Base-by-base conservation (phyloP, 2,329 filamentous ascomycete species). In the Cordyceps militaris region DNA sequence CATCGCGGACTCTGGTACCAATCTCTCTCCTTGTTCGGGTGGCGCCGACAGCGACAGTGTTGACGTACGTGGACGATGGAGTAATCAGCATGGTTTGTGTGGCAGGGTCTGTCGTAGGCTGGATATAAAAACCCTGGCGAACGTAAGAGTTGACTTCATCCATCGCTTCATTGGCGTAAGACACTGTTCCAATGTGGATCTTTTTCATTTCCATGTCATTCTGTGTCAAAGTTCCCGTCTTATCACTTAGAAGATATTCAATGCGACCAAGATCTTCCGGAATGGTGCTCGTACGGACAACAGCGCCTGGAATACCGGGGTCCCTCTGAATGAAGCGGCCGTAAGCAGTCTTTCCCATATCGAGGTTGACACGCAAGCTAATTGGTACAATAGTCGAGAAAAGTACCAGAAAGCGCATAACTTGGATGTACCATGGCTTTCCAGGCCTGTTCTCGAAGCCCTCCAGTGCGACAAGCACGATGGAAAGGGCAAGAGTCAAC, bases 371-470 rank as follows among this genome's bases (percentile, higher is more conserved):
- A 52, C 94, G 88, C 64, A 99, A 78, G 73, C 91, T 96, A 71
- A 99, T 97, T 1, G 94, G 94, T 26, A 99, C 95, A 66, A 99
- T 99, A 0, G 93, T 97, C n/a, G 93, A 97, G 76, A 99, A 99
- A 1, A 99, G 79, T 60, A 99, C 95, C 62, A 99, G 76, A 69
- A 97, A 99, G n/a, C 93, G 87, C 85, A 96, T 94, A 66, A 97
- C 96, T 63, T 95, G 93, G 63, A 97, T 85, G 71, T 97, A 99
- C 94, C 94, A 99, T 24, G 82, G 75, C 56, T 83, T 82, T 21
- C 80, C 83, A 56, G 84, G 78, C 1, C 83, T 83, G 63, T 78
- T 82, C 48, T 86, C 79, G 62, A 96, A 94, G 0, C 90, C 87
- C 70, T 97, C 86, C 2, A 97, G 74, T 0, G 90, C 91, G 5